A percentile compares a stretch with the other conserved stretches of the same genome.
Evolutionary conservation across 148 eudicot species (phyloP).

Genomic region (Polygonum aviculare): DNA sequence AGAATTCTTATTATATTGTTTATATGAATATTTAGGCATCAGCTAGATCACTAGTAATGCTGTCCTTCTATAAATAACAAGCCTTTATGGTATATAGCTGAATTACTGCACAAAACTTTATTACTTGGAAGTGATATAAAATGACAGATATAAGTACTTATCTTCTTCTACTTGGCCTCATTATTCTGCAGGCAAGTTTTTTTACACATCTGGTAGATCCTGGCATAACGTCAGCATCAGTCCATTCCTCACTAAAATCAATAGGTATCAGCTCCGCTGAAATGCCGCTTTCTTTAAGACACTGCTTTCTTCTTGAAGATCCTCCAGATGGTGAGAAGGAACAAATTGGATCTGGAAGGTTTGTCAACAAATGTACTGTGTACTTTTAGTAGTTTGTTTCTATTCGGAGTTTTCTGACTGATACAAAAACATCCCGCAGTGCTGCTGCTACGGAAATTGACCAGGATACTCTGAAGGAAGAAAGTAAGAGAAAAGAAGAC

Average conservation of each 20-base stretch:
- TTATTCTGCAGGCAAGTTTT: slow-evolving; percentile 59
- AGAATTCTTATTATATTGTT: background rate
- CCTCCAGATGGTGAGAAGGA: slow-evolving; percentile 57
- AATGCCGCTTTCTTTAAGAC: slow-evolving; percentile 65
- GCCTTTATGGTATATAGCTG: background rate
- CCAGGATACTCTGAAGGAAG: slow-evolving; percentile 27
- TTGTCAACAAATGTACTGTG: slow-evolving; percentile 13
- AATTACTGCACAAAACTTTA: background rate
- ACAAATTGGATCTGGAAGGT: slow-evolving; percentile 44
- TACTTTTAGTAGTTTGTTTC: background rate
- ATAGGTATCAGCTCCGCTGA: slow-evolving; percentile 43
- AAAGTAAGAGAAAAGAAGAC: slow-evolving; percentile 20
- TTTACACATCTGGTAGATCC: slow-evolving; percentile 70
- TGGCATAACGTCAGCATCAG: slow-evolving; percentile 44
- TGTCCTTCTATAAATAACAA: background rate
- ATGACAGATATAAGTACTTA: background rate
- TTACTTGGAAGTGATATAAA: background rate
- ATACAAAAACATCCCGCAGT: slow-evolving; percentile 35
- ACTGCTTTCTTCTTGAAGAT: slow-evolving; percentile 80
- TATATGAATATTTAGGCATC: background rate
- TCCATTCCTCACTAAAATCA: slow-evolving; percentile 46
- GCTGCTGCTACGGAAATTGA: slow-evolving; percentile 28
- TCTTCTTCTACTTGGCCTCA: slow-evolving; percentile 5
- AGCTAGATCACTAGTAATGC: background rate
- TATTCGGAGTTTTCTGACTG: slow-evolving; percentile 12